phyloP scores from a whole-genome alignment of 2,329 filamentous ascomycete genomes.

The Davidsoniella eucalypti region DNA sequence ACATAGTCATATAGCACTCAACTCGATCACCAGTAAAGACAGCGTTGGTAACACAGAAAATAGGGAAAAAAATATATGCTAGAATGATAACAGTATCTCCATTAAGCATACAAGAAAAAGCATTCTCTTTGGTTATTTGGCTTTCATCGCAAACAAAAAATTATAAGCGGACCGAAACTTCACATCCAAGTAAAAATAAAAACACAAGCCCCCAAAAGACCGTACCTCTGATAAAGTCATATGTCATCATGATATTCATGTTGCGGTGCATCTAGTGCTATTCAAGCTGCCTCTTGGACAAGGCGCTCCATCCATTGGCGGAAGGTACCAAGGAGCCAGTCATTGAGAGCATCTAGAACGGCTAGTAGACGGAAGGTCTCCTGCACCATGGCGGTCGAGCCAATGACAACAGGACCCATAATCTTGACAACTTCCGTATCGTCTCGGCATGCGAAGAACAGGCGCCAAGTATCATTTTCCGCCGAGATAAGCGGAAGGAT shows the following conservation, averaged over 20 bases:
- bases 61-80: too few relatives aligned
- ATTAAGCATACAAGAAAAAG: too few relatives aligned
- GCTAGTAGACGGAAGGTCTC: constrained; percentile 6
- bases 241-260: too few relatives aligned
- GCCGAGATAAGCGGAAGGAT: constrained; percentile 9
- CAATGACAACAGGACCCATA: constrained; percentile 9
- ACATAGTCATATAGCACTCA: too few relatives aligned
- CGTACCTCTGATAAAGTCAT: neutral
- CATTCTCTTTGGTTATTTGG: too few relatives aligned
- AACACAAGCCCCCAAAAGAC: neutral
- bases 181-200: neutral
- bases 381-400: constrained; percentile 10
- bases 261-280: neutral
- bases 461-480: constrained; percentile 8
- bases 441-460: constrained; percentile 11
- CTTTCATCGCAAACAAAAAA: too few relatives aligned
- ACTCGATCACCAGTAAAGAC: too few relatives aligned
- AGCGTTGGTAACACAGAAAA: too few relatives aligned
- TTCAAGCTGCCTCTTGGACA: neutral
- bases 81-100: too few relatives aligned
- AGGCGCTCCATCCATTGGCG: constrained; percentile 2
- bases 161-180: too few relatives aligned
- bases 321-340: constrained; percentile 7
- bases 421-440: neutral
- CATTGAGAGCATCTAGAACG: constrained; percentile 2